Evolutionary conservation across 352 stramenopile genomes (phyloP).

Genomic region (Globisporangium middletonii): DNA sequence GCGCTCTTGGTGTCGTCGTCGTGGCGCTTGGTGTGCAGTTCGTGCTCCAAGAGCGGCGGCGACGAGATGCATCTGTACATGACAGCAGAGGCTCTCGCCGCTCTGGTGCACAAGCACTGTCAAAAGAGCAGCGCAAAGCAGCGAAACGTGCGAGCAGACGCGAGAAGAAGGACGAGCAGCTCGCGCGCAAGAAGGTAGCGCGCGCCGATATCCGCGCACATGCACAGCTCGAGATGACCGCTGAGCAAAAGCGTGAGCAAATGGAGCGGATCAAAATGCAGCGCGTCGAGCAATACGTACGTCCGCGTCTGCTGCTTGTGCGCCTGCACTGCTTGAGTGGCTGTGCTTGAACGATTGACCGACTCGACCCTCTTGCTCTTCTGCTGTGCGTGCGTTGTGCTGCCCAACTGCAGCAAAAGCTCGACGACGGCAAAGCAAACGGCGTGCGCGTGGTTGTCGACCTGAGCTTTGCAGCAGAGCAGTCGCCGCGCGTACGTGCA

Average conservation of each 20-base stretch:
- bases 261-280: slow-evolving; percentile 63
- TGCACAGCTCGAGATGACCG: slow-evolving; percentile 22
- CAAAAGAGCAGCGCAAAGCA: slow-evolving; percentile 14
- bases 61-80: too few relatives aligned
- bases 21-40: too few relatives aligned
- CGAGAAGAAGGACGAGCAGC: slow-evolving; percentile 24
- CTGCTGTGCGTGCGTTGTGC: not conserved
- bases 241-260: slow-evolving; percentile 38
- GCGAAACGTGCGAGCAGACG: slow-evolving; percentile 17
- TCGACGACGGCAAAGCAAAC: slow-evolving; percentile 30
- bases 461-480: slow-evolving; percentile 38
- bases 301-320: slow-evolving; percentile 9
- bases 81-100: too few relatives aligned
- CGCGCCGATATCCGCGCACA: slow-evolving; percentile 6
- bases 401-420: slow-evolving; percentile 53
- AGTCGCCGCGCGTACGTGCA: slow-evolving; percentile 38
- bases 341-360: not conserved
- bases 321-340: not conserved
- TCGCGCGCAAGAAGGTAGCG: slow-evolving; percentile 20
- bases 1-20: too few relatives aligned
- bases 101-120: not conserved
- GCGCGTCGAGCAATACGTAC: slow-evolving; percentile 71
- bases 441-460: slow-evolving; percentile 65
- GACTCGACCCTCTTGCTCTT: not conserved
- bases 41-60: too few relatives aligned